Base-by-base conservation (phyloP, 2,329 filamentous ascomycete genomes). In the Harringtonia aguacate region DNA sequence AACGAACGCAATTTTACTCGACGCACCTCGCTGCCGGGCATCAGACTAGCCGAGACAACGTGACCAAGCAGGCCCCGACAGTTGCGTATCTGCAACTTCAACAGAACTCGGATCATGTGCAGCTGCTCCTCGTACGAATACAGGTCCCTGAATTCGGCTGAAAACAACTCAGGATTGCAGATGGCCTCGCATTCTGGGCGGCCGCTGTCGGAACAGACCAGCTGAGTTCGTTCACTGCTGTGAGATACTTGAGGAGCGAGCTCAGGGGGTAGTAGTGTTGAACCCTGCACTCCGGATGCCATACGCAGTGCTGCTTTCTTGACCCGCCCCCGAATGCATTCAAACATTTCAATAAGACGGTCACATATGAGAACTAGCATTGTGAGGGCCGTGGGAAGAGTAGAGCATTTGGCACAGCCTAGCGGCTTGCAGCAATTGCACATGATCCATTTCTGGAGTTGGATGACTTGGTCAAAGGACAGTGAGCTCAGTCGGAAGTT, bases 391-490 rank as follows among this genome's bases (percentile, higher is more conserved):
- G 41, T 44, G 14, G 45, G 38, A 2, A 45, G 38, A 14, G 34
- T 22, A 3, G 37, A 27, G 41, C 56, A 60, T 1, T 36, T 41
- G 1, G 41, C 15, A 44, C 58, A 60, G 21, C 53, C 51, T 2
- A 60, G 50, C 6, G 54, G 46, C 31, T 50, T 50, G 36, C 50
- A 49, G 44, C 56, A 58, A 30, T 60, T 51, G 22, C 53, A 55
- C n/a, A 58, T 42, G 28, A 60, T 43, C 44, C 50, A 54, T 42
- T 59, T 59, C 42, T 58, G 53, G n/a, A 60, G 49, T 45, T 56
- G 54, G 4, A 60, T 39, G 3, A 58, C 52, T 18, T 56, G 43
- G 41, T 59, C 58, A 9, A 60, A 52, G 1, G 55, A 48, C 10
- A 58, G 47, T 1, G 48, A 52, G 15, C 48, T 51, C 5, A 58